These are phyloP conservation scores for Hypericum perforatum DNA, from an alignment of 345 rosid genomes.

Conservation along the genomic window DNA sequence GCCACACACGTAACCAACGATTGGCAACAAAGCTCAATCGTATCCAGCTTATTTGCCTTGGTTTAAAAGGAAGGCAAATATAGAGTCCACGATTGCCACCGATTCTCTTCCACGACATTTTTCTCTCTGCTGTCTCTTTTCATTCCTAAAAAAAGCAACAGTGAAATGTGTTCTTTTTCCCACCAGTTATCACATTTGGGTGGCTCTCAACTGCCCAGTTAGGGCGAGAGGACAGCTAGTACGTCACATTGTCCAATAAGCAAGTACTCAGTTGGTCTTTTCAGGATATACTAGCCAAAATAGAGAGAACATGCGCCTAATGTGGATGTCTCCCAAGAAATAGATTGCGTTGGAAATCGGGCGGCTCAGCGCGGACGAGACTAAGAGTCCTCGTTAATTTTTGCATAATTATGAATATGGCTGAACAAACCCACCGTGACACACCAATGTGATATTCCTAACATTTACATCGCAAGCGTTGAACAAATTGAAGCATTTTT, in stretches of 20 bases:
- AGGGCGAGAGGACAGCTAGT: background rate
- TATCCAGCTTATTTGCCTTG: slow-evolving; percentile 37
- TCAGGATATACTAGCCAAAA: no score
- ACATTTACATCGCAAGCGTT: no score
- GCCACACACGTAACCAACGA: slow-evolving; percentile 80
- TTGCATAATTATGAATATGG: no score
- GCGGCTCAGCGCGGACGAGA: no score
- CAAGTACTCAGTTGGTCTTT: slow-evolving; percentile 14
- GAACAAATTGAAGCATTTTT: no score
- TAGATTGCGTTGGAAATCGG: no score
- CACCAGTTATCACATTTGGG: slow-evolving; percentile 19
- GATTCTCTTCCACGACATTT: slow-evolving; percentile 17
- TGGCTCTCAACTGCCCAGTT: slow-evolving; percentile 15
- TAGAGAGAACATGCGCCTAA: no score
- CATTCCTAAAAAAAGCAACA: slow-evolving; percentile 6
- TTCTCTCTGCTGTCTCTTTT: slow-evolving; percentile 30
- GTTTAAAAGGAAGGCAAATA: slow-evolving; percentile 37
- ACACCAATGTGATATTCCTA: no score
- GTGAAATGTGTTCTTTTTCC: slow-evolving; percentile 17
- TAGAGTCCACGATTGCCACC: slow-evolving; percentile 43
- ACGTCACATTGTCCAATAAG: slow-evolving; percentile 7
- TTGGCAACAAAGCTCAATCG: slow-evolving; percentile 35
- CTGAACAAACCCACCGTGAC: no score
- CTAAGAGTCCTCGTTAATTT: no score
- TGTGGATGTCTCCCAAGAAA: no score